phyloP scores from a whole-genome alignment of 192 early-diverging fungal species.

The Pilobolus umbonatus region DNA sequence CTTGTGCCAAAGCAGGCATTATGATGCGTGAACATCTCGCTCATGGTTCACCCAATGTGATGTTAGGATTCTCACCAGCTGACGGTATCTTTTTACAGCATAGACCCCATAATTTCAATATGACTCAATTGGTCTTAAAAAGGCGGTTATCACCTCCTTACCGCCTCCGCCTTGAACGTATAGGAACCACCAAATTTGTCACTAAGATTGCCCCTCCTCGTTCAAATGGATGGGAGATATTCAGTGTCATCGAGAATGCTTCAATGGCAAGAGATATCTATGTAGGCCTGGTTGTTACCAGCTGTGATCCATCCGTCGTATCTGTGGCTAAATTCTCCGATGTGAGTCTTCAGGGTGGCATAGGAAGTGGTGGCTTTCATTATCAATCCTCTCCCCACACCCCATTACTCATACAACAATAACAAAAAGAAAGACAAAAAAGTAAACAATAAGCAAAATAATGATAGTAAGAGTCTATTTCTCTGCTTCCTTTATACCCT shows the following conservation, averaged over 20 bases:
- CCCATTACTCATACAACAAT: constrained; percentile 2
- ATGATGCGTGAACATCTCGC: constrained; percentile 26
- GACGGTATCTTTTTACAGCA: constrained; percentile 25
- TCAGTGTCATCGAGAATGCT: background rate
- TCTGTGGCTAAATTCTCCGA: constrained; percentile 27
- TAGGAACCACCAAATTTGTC: constrained; percentile 13
- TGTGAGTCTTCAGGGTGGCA: constrained; percentile 8
- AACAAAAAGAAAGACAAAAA: background rate
- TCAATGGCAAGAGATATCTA: constrained; percentile 23
- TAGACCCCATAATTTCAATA: constrained; percentile 6
- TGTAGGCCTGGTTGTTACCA: constrained; percentile 24
- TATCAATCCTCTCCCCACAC: background rate
- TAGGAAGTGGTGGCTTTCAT: constrained; percentile 14
- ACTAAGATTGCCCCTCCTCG: background rate
- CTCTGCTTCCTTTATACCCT: background rate
- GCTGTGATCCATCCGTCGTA: constrained; percentile 25
- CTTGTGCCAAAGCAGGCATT: constrained; percentile 28
- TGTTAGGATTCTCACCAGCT: constrained; percentile 21
- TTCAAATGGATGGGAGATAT: constrained; percentile 2
- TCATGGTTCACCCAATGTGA: constrained; percentile 14
- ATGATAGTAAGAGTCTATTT: background rate
- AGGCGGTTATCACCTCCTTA: constrained; percentile 14
- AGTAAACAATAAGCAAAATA: background rate
- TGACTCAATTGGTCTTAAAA: constrained; percentile 11
- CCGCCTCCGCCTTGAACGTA: constrained; percentile 15